phyloP scores from a whole-genome alignment of 352 stramenopile genomes.

The Globisporangium takayamanum region DNA sequence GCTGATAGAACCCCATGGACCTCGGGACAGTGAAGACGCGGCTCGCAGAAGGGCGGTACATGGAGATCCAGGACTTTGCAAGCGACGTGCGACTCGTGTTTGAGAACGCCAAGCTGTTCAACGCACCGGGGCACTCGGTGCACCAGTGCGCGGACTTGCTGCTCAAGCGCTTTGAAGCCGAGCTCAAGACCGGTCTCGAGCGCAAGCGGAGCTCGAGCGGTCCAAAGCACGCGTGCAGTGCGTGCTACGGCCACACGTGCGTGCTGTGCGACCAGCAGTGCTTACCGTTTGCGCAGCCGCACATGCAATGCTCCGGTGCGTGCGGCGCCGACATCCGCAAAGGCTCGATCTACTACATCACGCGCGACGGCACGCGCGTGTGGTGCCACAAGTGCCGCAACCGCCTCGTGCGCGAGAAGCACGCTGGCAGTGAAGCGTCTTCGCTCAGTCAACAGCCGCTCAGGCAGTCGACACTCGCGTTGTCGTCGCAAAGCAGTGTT shows the following conservation, averaged over 20 bases:
- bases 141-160: constrained; percentile 63
- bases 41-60: constrained; percentile 77
- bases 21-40: constrained; percentile 84
- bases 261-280: constrained; percentile 71
- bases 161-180: constrained; percentile 58
- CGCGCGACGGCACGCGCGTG: constrained; percentile 69
- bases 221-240: constrained; percentile 42
- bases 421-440: not conserved
- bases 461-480: not conserved
- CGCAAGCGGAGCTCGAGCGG: constrained; percentile 37
- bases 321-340: constrained; percentile 78
- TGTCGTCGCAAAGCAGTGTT: constrained; percentile 8
- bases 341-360: constrained; percentile 65
- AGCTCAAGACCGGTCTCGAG: constrained; percentile 36
- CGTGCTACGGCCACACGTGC: constrained; percentile 65
- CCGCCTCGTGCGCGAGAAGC: constrained; percentile 27
- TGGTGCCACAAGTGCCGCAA: constrained; percentile 74
- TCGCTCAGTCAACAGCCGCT: not conserved
- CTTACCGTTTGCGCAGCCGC: constrained; percentile 46
- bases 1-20: constrained; percentile 81
- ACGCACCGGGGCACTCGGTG: constrained; percentile 68
- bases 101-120: constrained; percentile 88
- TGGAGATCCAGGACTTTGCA: constrained; percentile 76
- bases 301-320: constrained; percentile 66
- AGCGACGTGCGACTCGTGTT: constrained; percentile 84